Evolutionary conservation across 495 filamentous ascomycete species (phyloP).

Genomic region (Chlorociboria aeruginascens): DNA sequence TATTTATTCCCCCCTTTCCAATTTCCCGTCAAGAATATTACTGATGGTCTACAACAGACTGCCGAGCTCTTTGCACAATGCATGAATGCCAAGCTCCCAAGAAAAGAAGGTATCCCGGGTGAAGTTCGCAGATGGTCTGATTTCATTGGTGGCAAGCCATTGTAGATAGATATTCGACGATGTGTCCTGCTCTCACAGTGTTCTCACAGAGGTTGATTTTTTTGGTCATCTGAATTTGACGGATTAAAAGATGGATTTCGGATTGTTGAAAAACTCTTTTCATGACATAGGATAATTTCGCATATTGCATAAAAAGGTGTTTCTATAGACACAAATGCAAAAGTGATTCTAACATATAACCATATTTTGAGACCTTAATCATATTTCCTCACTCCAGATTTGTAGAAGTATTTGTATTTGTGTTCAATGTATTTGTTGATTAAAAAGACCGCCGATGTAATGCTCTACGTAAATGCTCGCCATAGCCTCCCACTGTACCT

Average conservation of each 20-base stretch:
- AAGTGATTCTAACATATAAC: neutral
- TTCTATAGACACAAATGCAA: neutral
- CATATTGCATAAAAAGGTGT: too few species aligned
- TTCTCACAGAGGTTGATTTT: too few species aligned
- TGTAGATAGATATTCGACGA: conserved; percentile 35
- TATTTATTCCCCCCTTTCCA: neutral
- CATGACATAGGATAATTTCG: too few species aligned
- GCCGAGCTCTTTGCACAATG: conserved; percentile 90
- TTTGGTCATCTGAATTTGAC: too few species aligned
- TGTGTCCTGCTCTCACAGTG: too few species aligned
- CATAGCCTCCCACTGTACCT: neutral
- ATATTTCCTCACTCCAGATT: neutral
- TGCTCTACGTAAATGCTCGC: conserved; percentile 1
- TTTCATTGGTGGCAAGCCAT: conserved; percentile 80
- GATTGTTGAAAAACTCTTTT: too few species aligned
- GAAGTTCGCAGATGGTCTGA: conserved; percentile 93
- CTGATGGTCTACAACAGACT: conserved; percentile 44
- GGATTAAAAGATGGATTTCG: too few species aligned
- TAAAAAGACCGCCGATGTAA: neutral
- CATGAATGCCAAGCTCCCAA: conserved; percentile 89
- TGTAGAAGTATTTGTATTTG: neutral
- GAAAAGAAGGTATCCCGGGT: conserved; percentile 65
- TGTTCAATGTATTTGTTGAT: too few species aligned
- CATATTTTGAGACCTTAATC: neutral
- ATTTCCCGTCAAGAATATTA: neutral